Evolutionary conservation across 495 filamentous ascomycete species (phyloP).

Genomic region (Polyplosphaeria fusca): DNA sequence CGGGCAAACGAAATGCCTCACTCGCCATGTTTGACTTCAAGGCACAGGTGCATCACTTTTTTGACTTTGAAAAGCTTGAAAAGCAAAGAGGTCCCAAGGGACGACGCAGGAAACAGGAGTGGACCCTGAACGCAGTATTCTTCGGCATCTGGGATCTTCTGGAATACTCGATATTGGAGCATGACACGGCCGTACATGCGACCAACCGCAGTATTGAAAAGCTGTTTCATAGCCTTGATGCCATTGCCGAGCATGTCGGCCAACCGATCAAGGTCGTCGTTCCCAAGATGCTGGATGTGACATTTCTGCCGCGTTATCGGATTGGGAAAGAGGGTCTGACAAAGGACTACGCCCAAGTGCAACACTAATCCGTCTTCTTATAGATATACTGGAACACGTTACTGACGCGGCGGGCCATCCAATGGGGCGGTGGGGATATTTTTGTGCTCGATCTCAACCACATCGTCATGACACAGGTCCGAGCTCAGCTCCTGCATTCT

Average conservation of each 20-base stretch:
- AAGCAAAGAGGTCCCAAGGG: background rate
- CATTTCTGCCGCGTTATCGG: slow-evolving; percentile 28
- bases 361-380: slow-evolving; percentile 28
- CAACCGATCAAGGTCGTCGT: slow-evolving; percentile 27
- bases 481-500: slow-evolving; percentile 25
- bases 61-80: slow-evolving; percentile 24
- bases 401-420: slow-evolving; percentile 19
- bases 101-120: background rate
- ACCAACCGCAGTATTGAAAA: slow-evolving; percentile 29
- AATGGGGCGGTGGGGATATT: slow-evolving; percentile 24
- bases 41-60: slow-evolving; percentile 28
- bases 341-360: slow-evolving; percentile 9
- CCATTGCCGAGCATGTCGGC: slow-evolving; percentile 14
- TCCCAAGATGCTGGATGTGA: slow-evolving; percentile 27
- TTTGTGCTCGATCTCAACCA: slow-evolving; percentile 24
- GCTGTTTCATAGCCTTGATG: slow-evolving; percentile 23
- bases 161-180: slow-evolving; percentile 22
- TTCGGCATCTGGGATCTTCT: slow-evolving; percentile 31
- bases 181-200: slow-evolving; percentile 15
- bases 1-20: slow-evolving; percentile 1
- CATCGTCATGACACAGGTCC: slow-evolving; percentile 25
- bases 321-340: slow-evolving; percentile 9
- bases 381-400: slow-evolving; percentile 29
- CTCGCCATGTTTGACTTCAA: slow-evolving; percentile 26
- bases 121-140: slow-evolving; percentile 26